Evolutionary conservation across 2,329 filamentous ascomycete genomes (phyloP), one percentile per base, ranked within the genome.

Genomic region (Monosporascus sp.): DNA sequence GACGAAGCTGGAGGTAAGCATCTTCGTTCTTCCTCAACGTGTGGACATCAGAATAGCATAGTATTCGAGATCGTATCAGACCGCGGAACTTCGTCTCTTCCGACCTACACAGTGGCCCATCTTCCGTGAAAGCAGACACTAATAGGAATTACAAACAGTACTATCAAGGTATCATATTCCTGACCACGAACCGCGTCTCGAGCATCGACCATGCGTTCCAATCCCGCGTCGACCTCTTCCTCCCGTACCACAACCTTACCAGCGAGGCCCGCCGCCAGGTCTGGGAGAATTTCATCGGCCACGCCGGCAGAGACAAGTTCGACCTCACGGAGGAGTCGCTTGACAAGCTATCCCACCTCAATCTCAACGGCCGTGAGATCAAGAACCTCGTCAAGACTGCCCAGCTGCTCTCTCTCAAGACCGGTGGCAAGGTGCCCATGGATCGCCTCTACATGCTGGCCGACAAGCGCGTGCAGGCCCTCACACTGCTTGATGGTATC

Each of bases 291-390:
- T 71, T 72, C 47, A 64, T 73, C 49, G 56, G 60, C 15, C 57
- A 60, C 6, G 60, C 65, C 2, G 69, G 68, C 1, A 42, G 48
- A 1, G 57, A 62, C n/a, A 65, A 60, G 5, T 69, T 72, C 56
- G 62, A 64, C 8, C 54, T 73, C 3, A 57, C 51, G 0, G 63
- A 68, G 0, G 63, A 60, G 0, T 62, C 68, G 15, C 49, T 73
- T 2, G 64, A 65, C n/a, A 60, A 68, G 49, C 64, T 80, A 37
- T 65, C 73, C 0, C 53, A 60, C 22, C 63, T 76, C 49, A 63
- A 72, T 5, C 65, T 79, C 44, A 79, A 80, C 48, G 76, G 77
- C 4, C 65, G 76, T 22, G 74, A 80, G 68, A 80, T 80, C 54
- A 78, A 79, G 66, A 79, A 77, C 47, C 57, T 72, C n/a, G 62